Evolutionary conservation across 257 asterid species (phyloP).

Genomic region (Solanum stenotomum): DNA sequence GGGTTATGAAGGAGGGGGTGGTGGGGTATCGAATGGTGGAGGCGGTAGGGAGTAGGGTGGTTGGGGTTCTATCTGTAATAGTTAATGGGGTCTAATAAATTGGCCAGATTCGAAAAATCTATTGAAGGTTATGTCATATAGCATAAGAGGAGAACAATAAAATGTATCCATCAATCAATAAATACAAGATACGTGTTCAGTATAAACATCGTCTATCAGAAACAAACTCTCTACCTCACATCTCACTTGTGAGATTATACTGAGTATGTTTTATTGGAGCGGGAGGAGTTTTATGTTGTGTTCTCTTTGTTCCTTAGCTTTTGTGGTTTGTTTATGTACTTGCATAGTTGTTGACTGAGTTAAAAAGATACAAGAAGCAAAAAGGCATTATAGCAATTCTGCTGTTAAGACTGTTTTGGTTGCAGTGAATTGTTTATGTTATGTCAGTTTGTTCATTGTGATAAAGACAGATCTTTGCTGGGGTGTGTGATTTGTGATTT

Average conservation of each 20-base stretch:
- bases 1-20: neutral
- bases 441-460: conserved; percentile 40
- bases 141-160: neutral
- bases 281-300: neutral
- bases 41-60: neutral
- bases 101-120: conserved; percentile 1
- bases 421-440: conserved; percentile 49
- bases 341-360: conserved; percentile 3
- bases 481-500: conserved; percentile 50
- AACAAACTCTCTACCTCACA: neutral
- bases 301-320: neutral
- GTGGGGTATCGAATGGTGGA: neutral
- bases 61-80: neutral
- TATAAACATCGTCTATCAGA: no score
- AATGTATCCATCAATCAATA: neutral
- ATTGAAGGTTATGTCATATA: neutral
- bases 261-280: neutral
- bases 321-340: neutral
- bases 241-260: neutral
- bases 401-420: conserved; percentile 40
- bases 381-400: conserved; percentile 7
- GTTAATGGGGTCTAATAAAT: neutral
- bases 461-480: conserved; percentile 40
- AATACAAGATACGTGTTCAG: neutral
- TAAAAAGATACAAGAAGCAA: conserved; percentile 10